These are phyloP conservation scores for Chaetomium olivaceum DNA, from an alignment of 2,329 filamentous ascomycete species.

Conservation along the genomic window DNA sequence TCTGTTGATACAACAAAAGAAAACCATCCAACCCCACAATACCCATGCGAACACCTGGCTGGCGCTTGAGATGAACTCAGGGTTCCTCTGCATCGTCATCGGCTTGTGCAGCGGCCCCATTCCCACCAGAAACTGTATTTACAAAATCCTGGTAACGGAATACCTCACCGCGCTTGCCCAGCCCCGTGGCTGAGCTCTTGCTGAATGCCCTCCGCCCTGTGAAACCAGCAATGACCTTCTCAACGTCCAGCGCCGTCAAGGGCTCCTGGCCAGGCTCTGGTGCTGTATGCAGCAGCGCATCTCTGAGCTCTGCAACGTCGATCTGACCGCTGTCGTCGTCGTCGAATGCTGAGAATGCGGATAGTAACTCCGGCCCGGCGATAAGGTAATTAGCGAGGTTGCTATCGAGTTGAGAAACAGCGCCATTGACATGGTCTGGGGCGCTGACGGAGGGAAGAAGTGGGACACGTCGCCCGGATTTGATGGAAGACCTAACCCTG, in stretches of 20 bases:
- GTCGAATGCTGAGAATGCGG: constrained; percentile 93
- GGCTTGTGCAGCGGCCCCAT: constrained; percentile 38
- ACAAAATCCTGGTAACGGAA: constrained; percentile 96
- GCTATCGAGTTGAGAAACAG: constrained; percentile 83
- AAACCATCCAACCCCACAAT: constrained; percentile 4
- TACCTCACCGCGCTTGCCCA: constrained; percentile 76
- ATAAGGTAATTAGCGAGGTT: constrained; percentile 70
- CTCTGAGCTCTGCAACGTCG: constrained; percentile 77
- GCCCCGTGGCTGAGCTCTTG: constrained; percentile 55
- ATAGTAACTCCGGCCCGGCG: constrained; percentile 76
- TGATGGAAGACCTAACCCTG: constrained; percentile 66
- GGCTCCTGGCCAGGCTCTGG: constrained; percentile 69
- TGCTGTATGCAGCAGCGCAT: constrained; percentile 78
- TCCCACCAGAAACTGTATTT: constrained; percentile 62
- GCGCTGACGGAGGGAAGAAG: constrained; percentile 76
- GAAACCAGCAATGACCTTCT: constrained; percentile 85
- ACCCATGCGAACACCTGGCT: constrained; percentile 1
- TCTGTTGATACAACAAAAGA: constrained; percentile 6
- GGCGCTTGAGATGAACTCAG: constrained; percentile 12
- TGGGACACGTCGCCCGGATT: constrained; percentile 68
- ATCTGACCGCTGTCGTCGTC: constrained; percentile 94
- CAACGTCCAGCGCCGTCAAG: constrained; percentile 73
- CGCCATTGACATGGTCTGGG: constrained; percentile 77
- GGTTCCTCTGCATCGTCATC: constrained; percentile 35
- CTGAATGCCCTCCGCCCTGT: constrained; percentile 81